These are phyloP conservation scores for Pinus taeda DNA, from an alignment of 75 land plant species.

Conservation along the genomic window DNA sequence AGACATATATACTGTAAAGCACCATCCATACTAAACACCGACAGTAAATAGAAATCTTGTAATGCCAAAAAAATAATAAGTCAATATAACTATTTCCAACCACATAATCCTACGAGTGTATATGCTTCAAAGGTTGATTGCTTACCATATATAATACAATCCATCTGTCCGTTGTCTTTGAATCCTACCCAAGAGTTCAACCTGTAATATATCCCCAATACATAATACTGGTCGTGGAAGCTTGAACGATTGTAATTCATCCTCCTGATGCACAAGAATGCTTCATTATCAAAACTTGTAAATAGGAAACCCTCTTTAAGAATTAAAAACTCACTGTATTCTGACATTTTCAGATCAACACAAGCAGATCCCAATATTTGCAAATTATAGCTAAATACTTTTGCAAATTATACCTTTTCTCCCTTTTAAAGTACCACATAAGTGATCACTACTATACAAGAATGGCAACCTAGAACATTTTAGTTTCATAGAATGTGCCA, in stretches of 20 bases:
- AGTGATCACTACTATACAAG: not conserved
- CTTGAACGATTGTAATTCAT: slow-evolving; percentile 65
- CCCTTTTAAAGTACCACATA: too few species aligned
- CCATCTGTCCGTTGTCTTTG: slow-evolving; percentile 67
- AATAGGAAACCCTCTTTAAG: not conserved
- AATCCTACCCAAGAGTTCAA: slow-evolving; percentile 83
- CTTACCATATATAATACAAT: slow-evolving; percentile 86
- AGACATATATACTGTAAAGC: not conserved
- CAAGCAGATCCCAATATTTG: not conserved
- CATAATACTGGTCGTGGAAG: slow-evolving; percentile 83
- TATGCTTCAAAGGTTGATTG: not conserved
- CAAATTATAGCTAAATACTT: too few species aligned
- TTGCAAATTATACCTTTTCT: too few species aligned
- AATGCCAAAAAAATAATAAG: not conserved
- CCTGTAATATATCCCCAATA: slow-evolving; percentile 78
- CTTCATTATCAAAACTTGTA: not conserved
- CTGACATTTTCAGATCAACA: not conserved
- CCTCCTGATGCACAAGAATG: slow-evolving; percentile 43
- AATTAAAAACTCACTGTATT: not conserved
- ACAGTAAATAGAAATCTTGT: not conserved
- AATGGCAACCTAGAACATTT: not conserved
- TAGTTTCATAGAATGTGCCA: not conserved
- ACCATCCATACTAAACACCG: not conserved
- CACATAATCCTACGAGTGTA: not conserved
- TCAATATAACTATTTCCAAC: not conserved